phyloP scores from a whole-genome alignment of 179 eudicot species.

The Pouteria campechiana region DNA sequence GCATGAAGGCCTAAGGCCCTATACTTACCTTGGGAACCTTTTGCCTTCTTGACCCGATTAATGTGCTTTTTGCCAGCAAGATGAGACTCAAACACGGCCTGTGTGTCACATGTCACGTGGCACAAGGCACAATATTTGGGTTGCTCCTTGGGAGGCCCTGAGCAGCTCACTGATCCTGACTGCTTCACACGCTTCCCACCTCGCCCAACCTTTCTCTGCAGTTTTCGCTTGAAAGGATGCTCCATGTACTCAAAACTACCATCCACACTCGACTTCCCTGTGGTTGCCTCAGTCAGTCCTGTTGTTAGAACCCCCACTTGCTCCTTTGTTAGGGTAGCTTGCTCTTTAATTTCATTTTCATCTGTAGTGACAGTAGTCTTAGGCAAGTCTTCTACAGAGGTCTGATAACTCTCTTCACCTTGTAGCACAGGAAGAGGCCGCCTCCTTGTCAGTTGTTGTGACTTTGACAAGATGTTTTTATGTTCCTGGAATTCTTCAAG shows the following conservation, averaged over 20 bases:
- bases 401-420: constrained; percentile 8
- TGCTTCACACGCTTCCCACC: constrained; percentile 15
- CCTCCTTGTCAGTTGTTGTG: constrained; percentile 3
- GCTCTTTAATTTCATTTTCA: constrained; percentile 8
- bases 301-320: not conserved
- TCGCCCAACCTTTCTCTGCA: constrained; percentile 18
- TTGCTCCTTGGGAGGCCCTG: constrained; percentile 17
- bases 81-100: constrained; percentile 22
- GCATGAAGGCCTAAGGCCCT: constrained; percentile 29
- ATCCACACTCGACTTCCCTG: constrained; percentile 3
- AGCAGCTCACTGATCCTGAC: constrained; percentile 11
- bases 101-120: constrained; percentile 34
- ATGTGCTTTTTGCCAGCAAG: constrained; percentile 33
- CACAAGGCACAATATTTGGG: constrained; percentile 31
- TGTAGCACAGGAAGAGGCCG: constrained; percentile 1
- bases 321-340: constrained; percentile 5
- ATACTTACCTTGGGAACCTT: constrained; percentile 26
- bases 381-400: constrained; percentile 2
- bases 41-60: constrained; percentile 16
- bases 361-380: not conserved
- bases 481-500: constrained; percentile 3
- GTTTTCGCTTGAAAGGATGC: constrained; percentile 20
- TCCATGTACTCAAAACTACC: constrained; percentile 7
- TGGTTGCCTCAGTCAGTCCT: constrained; percentile 6
- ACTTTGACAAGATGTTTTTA: constrained; percentile 2